Conservation (phyloP, 164 flowering plant species). For the Umbilicus rupestris region DNA sequence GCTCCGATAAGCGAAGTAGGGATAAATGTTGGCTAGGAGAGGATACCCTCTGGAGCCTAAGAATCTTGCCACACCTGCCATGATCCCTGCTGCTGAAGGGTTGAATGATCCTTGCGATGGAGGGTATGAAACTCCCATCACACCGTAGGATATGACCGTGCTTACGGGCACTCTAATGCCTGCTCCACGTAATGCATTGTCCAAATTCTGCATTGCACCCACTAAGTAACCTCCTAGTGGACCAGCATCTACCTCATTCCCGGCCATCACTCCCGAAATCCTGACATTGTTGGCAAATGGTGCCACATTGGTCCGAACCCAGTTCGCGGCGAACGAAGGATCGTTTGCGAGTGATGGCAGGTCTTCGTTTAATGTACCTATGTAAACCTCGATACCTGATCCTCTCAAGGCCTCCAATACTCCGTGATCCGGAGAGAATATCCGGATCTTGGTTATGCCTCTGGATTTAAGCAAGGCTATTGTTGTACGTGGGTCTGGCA, state of each 20-base stretch:
- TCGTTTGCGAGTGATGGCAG: not conserved
- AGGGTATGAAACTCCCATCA: not conserved
- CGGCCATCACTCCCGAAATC: not conserved
- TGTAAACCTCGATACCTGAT: not conserved
- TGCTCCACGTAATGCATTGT: not conserved
- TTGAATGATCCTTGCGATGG: not conserved
- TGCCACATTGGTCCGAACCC: not conserved
- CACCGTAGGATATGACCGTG: not conserved
- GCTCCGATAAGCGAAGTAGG: not conserved
- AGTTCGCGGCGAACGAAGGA: not conserved
- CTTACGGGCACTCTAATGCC: not conserved
- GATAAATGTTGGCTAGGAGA: not conserved
- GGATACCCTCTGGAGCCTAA: not conserved
- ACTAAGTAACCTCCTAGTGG: not conserved
- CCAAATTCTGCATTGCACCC: not conserved
- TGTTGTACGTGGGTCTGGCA: not conserved
- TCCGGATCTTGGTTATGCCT: not conserved
- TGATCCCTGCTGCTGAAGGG: not conserved
- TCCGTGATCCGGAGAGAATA: slow-evolving; percentile 2
- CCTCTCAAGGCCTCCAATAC: not conserved
- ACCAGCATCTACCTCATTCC: not conserved
- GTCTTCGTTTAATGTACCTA: slow-evolving; percentile 1
- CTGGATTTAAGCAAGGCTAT: not conserved
- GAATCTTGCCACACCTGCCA: not conserved
- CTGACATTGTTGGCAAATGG: not conserved